A percentile compares a stretch with the other conserved stretches of the same genome.
phyloP scores from a whole-genome alignment of 345 rosid genomes.

The Conringia planisiliqua region DNA sequence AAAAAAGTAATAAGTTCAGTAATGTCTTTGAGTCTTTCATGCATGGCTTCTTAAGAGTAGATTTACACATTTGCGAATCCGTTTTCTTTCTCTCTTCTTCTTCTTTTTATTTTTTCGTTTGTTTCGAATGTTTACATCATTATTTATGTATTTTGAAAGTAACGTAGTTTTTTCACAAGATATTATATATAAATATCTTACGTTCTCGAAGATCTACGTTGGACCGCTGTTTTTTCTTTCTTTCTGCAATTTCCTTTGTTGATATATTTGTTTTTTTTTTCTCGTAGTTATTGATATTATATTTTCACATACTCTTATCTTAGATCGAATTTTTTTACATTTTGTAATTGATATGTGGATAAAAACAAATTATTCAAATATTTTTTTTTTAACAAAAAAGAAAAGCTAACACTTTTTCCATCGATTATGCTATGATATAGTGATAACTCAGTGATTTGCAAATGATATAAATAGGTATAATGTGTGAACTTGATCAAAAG shows the following conservation, averaged over 20 bases:
- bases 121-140: background rate
- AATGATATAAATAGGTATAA: background rate
- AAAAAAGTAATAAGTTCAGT: background rate
- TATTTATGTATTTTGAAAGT: background rate
- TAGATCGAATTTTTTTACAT: no score
- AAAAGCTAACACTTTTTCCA: background rate
- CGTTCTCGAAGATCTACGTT: background rate
- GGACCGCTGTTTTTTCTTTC: background rate
- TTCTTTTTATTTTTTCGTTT: background rate
- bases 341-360: no score
- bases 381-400: background rate
- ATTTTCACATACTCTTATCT: background rate
- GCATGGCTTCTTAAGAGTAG: slow-evolving; percentile 16
- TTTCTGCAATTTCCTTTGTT: background rate
- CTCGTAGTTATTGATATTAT: background rate
- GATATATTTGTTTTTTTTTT: background rate
- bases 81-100: background rate
- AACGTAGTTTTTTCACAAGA: background rate
- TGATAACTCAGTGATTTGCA: background rate
- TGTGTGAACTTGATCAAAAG: background rate
- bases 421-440: background rate
- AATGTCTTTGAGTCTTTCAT: background rate
- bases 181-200: background rate
- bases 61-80: background rate
- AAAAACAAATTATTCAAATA: no score